Percentiles rank a stretch among this genome's conserved stretches.
Conservation (phyloP, 805 yeast genomes). For the Wickerhamiella musiphila region DNA sequence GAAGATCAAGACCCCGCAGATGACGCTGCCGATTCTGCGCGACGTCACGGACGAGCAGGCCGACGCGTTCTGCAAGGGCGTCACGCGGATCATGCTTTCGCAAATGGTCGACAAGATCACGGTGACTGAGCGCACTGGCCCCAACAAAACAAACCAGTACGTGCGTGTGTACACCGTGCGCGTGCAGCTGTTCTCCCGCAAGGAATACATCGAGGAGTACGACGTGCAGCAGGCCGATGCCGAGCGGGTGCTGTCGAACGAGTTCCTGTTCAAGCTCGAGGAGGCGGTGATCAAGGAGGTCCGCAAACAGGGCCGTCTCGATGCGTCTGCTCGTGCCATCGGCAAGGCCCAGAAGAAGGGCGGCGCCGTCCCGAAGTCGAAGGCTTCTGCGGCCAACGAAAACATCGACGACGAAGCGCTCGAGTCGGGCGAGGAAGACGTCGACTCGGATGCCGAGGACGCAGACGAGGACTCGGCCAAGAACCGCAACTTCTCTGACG, state of each 20-base stretch:
- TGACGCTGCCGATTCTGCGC: slow-evolving; percentile 71
- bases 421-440: slow-evolving; percentile 63
- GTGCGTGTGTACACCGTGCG: slow-evolving; percentile 61
- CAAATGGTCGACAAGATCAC: slow-evolving; percentile 74
- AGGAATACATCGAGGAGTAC: slow-evolving; percentile 73
- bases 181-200: slow-evolving; percentile 54
- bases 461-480: slow-evolving; percentile 86
- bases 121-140: slow-evolving; percentile 79
- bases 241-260: slow-evolving; percentile 44
- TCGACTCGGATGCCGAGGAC: slow-evolving; percentile 87
- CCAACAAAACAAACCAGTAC: slow-evolving; percentile 28
- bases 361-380: slow-evolving; percentile 26
- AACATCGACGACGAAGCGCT: slow-evolving; percentile 22
- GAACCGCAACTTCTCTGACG: slow-evolving; percentile 78
- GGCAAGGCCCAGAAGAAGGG: slow-evolving; percentile 22
- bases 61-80: slow-evolving; percentile 80
- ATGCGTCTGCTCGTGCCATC: slow-evolving; percentile 23
- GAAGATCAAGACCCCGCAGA: slow-evolving; percentile 93
- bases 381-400: slow-evolving; percentile 19
- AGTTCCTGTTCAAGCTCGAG: slow-evolving; percentile 59
- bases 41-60: slow-evolving; percentile 79
- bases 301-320: slow-evolving; percentile 52
- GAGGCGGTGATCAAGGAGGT: slow-evolving; percentile 59
- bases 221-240: slow-evolving; percentile 70
- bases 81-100: slow-evolving; percentile 67